A percentile compares a stretch with the other conserved stretches of the same genome.
phyloP scores from a whole-genome alignment of 2,329 filamentous ascomycete genomes.

The Phoma sp. region DNA sequence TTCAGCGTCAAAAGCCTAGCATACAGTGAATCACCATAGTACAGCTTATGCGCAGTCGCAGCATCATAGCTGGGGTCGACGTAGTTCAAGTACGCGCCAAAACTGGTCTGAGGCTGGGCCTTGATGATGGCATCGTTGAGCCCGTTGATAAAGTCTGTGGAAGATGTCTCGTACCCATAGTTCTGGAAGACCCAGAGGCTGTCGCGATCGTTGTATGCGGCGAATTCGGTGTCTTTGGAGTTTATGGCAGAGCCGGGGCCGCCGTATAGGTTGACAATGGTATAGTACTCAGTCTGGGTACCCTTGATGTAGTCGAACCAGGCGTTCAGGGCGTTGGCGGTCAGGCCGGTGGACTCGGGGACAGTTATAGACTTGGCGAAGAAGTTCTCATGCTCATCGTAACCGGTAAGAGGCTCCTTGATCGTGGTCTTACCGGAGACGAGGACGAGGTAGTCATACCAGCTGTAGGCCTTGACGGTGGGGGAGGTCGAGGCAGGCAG shows the following conservation, averaged over 20 bases:
- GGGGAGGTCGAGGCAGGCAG: slow-evolving; percentile 36
- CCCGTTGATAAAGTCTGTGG: slow-evolving; percentile 49
- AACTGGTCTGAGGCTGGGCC: slow-evolving; percentile 47
- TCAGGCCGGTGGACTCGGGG: slow-evolving; percentile 44
- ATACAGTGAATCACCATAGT: slow-evolving; percentile 53
- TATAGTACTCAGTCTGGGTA: slow-evolving; percentile 36
- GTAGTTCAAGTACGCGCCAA: slow-evolving; percentile 62
- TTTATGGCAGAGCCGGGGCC: slow-evolving; percentile 47
- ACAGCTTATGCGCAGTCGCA: slow-evolving; percentile 57
- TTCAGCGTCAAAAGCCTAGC: slow-evolving; percentile 46
- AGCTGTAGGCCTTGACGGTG: slow-evolving; percentile 38
- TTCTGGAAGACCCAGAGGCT: slow-evolving; percentile 49
- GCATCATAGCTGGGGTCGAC: slow-evolving; percentile 57
- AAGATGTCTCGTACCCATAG: slow-evolving; percentile 35
- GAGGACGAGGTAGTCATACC: slow-evolving; percentile 53
- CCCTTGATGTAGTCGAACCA: slow-evolving; percentile 43
- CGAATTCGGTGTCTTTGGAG: slow-evolving; percentile 39
- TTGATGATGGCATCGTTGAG: slow-evolving; percentile 50
- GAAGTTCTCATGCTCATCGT: slow-evolving; percentile 48
- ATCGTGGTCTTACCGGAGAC: slow-evolving; percentile 40
- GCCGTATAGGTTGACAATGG: slow-evolving; percentile 50
- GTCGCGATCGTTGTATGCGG: slow-evolving; percentile 46
- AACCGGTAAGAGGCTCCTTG: slow-evolving; percentile 40
- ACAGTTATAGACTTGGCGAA: slow-evolving; percentile 51
- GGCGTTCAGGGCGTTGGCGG: slow-evolving; percentile 30